These are phyloP conservation scores for Mallotus japonicus DNA, from an alignment of 441 rosid species.

Conservation along the genomic window DNA sequence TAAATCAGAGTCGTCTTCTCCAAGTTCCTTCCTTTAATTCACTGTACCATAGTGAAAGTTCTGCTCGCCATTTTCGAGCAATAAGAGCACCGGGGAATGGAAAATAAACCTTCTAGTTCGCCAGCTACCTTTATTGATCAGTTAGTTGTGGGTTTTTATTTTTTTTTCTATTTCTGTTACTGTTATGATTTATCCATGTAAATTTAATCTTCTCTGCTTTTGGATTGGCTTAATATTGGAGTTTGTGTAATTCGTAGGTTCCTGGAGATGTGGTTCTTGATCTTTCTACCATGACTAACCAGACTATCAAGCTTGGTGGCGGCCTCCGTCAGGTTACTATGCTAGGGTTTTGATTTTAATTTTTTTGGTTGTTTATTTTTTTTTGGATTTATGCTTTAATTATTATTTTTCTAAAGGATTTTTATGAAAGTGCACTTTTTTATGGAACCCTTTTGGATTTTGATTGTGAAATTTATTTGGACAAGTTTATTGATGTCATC, in stretches of 20 bases:
- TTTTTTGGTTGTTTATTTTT: background rate
- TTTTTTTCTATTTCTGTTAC: background rate
- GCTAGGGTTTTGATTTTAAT: background rate
- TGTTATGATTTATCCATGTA: background rate
- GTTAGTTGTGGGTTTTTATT: constrained; percentile 41
- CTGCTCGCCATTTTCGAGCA: background rate
- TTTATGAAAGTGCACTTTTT: background rate
- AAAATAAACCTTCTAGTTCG: constrained; percentile 27
- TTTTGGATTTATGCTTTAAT: background rate
- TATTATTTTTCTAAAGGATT: background rate
- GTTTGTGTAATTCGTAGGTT: constrained; percentile 38
- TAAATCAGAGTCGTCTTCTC: too few species aligned
- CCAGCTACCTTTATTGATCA: constrained; percentile 43
- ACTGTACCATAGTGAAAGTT: background rate
- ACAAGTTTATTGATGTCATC: background rate
- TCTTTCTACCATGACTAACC: constrained; percentile 61
- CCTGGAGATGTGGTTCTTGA: constrained; percentile 86
- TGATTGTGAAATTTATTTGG: background rate
- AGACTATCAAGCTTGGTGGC: constrained; percentile 75
- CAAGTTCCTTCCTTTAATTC: background rate
- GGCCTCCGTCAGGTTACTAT: constrained; percentile 70
- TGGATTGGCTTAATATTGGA: background rate
- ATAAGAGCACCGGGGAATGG: constrained; percentile 26
- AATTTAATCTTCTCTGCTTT: background rate
- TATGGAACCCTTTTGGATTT: background rate